Conservation (phyloP, 495 filamentous ascomycete genomes). For the Hyaloscypha finlandica region DNA sequence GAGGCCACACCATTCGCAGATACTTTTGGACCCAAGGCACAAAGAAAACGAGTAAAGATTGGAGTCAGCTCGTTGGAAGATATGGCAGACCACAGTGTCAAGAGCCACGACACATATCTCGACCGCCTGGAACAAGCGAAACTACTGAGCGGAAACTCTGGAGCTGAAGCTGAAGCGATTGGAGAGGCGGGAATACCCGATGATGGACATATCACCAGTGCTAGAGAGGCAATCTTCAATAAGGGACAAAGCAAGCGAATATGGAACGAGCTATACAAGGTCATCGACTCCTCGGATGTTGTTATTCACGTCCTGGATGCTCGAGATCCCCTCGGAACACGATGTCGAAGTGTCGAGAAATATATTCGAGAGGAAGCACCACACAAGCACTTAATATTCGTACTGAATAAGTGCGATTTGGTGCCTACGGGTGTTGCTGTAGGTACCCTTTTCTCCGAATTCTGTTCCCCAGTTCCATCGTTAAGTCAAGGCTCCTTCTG, state of each 20-base stretch:
- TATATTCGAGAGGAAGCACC: slow-evolving; percentile 91
- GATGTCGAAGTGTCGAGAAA: slow-evolving; percentile 89
- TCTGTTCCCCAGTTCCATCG: slow-evolving; percentile 48
- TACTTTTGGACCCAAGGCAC: slow-evolving; percentile 90
- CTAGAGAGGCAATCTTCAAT: slow-evolving; percentile 85
- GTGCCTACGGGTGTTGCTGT: slow-evolving; percentile 93
- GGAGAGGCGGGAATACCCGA: slow-evolving; percentile 51
- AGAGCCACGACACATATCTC: slow-evolving; percentile 76
- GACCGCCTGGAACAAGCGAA: slow-evolving; percentile 74
- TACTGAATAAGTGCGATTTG: slow-evolving; percentile 94
- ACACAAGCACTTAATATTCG: slow-evolving; percentile 91
- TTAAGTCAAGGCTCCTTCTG: slow-evolving; percentile 94
- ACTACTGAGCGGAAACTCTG: slow-evolving; percentile 64
- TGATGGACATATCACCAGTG: slow-evolving; percentile 58
- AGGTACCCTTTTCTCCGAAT: slow-evolving; percentile 52
- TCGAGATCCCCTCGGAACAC: slow-evolving; percentile 85
- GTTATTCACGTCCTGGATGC: slow-evolving; percentile 94
- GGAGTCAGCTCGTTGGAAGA: slow-evolving; percentile 78
- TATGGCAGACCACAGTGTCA: slow-evolving; percentile 73
- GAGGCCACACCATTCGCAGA: slow-evolving; percentile 84
- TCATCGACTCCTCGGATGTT: slow-evolving; percentile 95
- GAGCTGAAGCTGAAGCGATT: slow-evolving; percentile 53
- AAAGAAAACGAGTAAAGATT: slow-evolving; percentile 88
- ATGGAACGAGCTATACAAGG: slow-evolving; percentile 99
- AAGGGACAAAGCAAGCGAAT: slow-evolving; percentile 95